Base-by-base conservation (phyloP, 1,139 yeast species). In the Candida glucosophila region DNA sequence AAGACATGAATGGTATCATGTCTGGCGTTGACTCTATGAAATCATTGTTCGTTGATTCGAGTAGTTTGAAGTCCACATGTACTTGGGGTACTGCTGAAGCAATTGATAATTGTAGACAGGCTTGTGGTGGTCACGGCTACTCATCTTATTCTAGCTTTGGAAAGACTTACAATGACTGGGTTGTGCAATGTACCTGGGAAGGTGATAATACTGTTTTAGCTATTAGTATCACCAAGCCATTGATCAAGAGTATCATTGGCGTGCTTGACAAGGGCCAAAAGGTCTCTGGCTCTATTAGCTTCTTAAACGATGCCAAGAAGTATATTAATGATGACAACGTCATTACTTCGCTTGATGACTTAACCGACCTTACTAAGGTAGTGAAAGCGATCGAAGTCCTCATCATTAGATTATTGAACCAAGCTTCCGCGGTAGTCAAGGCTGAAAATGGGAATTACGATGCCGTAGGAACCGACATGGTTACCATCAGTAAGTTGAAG, bases 401-500 rank as follows among this genome's bases (percentile, higher is more conserved):
- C 28, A 58, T 74, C 34, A 57, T 62, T 20, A 59, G 74, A 43
- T 47, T 69, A 27, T 50, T 71, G 26, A 50, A 59, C 30, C 67
- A 65, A 33, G 65, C 74, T 31, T 57, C 69, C 29, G 49, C 56
- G 22, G 49, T 57, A 15, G 52, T 73, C 27, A 52, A 61, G 33
- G 50, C 52, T 24, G 62, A 61, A 30, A 56, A 58, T 29, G 61
- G 60, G 23, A 64, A 72, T 47, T 65, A 70, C 53, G 80, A 75
- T 44, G 51, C 58, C 26, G 66, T 74, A 28, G 74, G 81, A 22
- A 58, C 66, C 30, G 69, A 71, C 30, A 58, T 73, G 47, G 67
- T 74, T 19, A 44, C 56, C 21, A 54, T 77, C 24, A 73, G 85
- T 24, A 73, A 73, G 47, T 62, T 74, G 44, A 74, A 71, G 47